phyloP scores from a whole-genome alignment of 441 rosid species.

The Melastoma candidum region DNA sequence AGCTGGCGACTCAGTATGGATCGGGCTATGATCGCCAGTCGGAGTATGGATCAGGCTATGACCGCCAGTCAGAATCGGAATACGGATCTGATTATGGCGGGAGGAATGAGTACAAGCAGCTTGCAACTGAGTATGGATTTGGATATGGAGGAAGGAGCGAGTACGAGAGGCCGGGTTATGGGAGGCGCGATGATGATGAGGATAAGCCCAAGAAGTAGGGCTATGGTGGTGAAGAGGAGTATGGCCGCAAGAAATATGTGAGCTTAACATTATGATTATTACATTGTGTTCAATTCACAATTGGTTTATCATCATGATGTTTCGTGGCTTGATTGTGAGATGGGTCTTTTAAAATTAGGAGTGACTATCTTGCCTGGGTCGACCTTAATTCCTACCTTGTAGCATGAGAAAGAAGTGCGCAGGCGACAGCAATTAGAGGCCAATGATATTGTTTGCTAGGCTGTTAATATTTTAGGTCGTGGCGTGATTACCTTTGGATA shows the following conservation, averaged over 20 bases:
- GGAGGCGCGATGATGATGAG: conserved; percentile 20
- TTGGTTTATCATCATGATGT: background rate
- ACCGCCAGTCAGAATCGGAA: too few relatives aligned
- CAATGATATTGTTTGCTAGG: too few relatives aligned
- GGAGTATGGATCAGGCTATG: too few relatives aligned
- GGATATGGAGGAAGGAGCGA: conserved; percentile 23
- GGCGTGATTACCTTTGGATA: too few relatives aligned
- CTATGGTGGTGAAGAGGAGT: conserved; percentile 30
- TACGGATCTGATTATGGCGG: background rate
- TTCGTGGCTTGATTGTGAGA: too few relatives aligned
- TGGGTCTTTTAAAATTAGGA: too few relatives aligned
- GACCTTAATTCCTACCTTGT: too few relatives aligned
- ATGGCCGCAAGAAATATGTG: conserved; percentile 63
- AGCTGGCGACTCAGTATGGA: background rate
- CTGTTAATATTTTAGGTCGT: too few relatives aligned
- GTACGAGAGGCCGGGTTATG: conserved; percentile 11
- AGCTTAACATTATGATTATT: conserved; percentile 1
- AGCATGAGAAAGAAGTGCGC: too few relatives aligned
- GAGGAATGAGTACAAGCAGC: background rate
- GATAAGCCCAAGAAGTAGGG: conserved; percentile 20
- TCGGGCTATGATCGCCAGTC: too few relatives aligned
- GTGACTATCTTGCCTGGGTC: too few relatives aligned
- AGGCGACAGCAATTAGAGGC: too few relatives aligned
- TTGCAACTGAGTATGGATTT: conserved; percentile 14
- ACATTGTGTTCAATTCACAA: background rate